Evolutionary conservation across 1,139 yeast genomes (phyloP), one percentile per base, ranked within the genome.

Genomic region (Saccharomycopsis hybrid): DNA sequence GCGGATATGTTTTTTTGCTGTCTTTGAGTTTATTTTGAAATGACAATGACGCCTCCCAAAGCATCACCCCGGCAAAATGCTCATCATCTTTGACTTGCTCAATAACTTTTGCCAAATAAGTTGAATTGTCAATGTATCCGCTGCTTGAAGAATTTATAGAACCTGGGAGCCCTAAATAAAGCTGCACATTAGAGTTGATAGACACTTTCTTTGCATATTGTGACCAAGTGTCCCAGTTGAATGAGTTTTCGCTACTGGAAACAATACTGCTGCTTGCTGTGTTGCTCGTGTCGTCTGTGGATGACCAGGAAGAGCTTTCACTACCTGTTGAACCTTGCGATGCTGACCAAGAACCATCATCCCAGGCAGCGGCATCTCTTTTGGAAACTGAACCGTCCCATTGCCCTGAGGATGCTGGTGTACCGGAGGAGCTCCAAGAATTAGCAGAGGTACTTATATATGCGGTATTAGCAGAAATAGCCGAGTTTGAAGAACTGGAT

Each of bases 161-260:
- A 9, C 85, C 86, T 7, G 89, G 86, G 44, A 83, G 74, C 7
- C 89, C 89, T 46, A 83, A 67, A 58, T 62, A 82, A 52, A 83
- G 61, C 64, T 77, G 76, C 47, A 80, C 76, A 58, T 78, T 65
- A 5, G 40, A 18, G 36, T 51, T 53, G 11, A 43, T 18, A 2
- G 53, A 46, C 29, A 69, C 61, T 24, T 65, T 54, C 0, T 25
- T 8, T 31, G 88, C 84, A 60, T 67, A 82, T 37, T 72, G 63
- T 44, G 74, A 72, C 96, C 96, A 87, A 13, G 80, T 72, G 56
- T 76, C 78, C 77, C 80, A 85, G 68, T 87, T 87, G 71, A 84
- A 87, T 2, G 50, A 27, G 5, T 27, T 29, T 18, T 13, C 51
- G n/a, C n/a, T n/a, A n/a, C n/a, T n/a, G n/a, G n/a, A n/a, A n/a